These are phyloP conservation scores for Debaryomyces subglobosus DNA, from an alignment of 1,139 yeast genomes.

Conservation along the genomic window DNA sequence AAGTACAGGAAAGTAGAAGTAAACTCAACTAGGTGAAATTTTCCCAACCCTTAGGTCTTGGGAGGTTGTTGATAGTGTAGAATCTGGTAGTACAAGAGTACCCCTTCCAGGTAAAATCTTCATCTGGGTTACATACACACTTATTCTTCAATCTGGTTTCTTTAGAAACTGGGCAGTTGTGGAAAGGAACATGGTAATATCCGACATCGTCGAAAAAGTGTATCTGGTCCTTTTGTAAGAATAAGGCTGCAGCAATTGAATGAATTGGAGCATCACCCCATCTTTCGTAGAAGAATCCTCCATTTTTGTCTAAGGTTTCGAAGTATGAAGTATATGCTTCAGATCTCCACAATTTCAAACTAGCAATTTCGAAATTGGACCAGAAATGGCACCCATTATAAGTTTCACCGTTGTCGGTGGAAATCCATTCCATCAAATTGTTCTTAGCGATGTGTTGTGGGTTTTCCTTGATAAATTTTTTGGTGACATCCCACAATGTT, in stretches of 20 bases:
- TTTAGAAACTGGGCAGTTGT: conserved; percentile 74
- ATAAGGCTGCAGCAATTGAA: conserved; percentile 81
- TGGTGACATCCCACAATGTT: conserved; percentile 80
- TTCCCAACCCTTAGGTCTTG: conserved; percentile 81
- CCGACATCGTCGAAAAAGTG: conserved; percentile 87
- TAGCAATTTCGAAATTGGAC: conserved; percentile 85
- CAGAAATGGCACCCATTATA: conserved; percentile 87
- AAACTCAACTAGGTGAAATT: conserved; percentile 35
- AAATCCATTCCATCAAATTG: conserved; percentile 72
- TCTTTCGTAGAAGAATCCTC: conserved; percentile 89
- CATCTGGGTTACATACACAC: conserved; percentile 71
- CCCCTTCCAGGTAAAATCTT: conserved; percentile 85
- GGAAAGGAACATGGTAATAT: conserved; percentile 77
- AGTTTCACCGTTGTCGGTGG: conserved; percentile 66
- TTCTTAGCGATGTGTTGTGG: conserved; percentile 68
- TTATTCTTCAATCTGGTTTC: conserved; percentile 53
- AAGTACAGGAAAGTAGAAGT: neutral
- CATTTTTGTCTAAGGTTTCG: conserved; percentile 71
- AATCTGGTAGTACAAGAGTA: conserved; percentile 83
- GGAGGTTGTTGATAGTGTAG: conserved; percentile 61
- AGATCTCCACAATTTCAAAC: conserved; percentile 72
- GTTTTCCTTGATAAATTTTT: conserved; percentile 61
- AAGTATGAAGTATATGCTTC: conserved; percentile 71
- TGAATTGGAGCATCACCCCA: conserved; percentile 97
- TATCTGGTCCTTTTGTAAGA: conserved; percentile 64